A percentile compares a stretch with the other conserved stretches of the same genome.
These are phyloP conservation scores for Candida nitratophila DNA, from an alignment of 805 yeast genomes.

Conservation along the genomic window DNA sequence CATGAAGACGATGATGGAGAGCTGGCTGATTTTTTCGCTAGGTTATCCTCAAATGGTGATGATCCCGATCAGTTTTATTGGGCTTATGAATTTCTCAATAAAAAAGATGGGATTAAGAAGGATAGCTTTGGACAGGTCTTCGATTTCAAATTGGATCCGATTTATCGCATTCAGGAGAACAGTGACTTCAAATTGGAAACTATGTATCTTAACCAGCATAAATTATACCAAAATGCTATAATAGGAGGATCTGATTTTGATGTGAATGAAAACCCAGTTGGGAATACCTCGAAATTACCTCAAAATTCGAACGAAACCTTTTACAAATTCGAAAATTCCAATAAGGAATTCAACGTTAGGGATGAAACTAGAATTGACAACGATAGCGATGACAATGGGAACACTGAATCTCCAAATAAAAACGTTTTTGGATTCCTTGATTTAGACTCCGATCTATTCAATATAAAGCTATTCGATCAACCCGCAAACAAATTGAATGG, in stretches of 20 bases:
- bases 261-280: neutral
- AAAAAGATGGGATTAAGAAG: neutral
- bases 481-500: slow-evolving; percentile 34
- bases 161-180: neutral
- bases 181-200: neutral
- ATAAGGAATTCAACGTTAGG: neutral
- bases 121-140: neutral
- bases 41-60: neutral
- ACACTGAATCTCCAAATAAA: too few relatives aligned
- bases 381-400: too few relatives aligned
- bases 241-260: slow-evolving; percentile 8
- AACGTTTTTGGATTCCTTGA: too few relatives aligned
- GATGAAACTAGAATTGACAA: neutral
- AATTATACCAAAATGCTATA: slow-evolving; percentile 9
- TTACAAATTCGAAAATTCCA: slow-evolving; percentile 24
- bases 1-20: neutral
- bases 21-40: neutral
- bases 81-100: neutral
- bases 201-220: slow-evolving; percentile 9
- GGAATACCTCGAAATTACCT: slow-evolving; percentile 13
- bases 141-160: neutral
- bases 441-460: too few relatives aligned
- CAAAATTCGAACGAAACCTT: slow-evolving; percentile 24
- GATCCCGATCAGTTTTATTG: neutral
- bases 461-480: slow-evolving; percentile 7